phyloP scores from a whole-genome alignment of 2,329 filamentous ascomycete genomes.

The Trichoderma atrobrunneum region DNA sequence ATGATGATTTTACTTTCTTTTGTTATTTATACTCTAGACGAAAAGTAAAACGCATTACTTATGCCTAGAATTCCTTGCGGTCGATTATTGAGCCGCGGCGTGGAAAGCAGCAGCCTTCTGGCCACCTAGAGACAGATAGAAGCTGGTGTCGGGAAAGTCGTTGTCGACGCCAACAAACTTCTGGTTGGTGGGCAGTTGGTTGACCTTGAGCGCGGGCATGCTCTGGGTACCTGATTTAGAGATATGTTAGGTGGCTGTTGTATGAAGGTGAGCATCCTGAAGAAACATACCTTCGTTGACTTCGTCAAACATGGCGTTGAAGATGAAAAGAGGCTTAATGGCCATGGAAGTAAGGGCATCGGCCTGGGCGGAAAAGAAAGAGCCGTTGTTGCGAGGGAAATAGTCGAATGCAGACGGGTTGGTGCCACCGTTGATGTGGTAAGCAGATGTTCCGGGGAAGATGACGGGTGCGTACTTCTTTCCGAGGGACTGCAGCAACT shows the following conservation, averaged over 20 bases:
- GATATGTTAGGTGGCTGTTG: not conserved
- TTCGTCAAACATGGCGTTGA: conserved; percentile 19
- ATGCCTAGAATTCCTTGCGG: not conserved
- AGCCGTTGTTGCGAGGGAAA: conserved; percentile 13
- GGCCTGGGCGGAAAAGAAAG: conserved; percentile 1
- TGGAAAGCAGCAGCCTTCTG: conserved; percentile 15
- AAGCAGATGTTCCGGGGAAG: conserved; percentile 11
- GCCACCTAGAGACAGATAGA: conserved; percentile 1
- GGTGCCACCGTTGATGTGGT: conserved; percentile 10
- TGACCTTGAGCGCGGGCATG: conserved; percentile 8
- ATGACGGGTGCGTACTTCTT: conserved; percentile 15
- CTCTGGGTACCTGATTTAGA: conserved; percentile 1
- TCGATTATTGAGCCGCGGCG: not conserved
- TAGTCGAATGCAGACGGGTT: conserved; percentile 16
- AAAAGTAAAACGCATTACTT: not conserved
- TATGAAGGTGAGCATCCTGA: too few relatives aligned
- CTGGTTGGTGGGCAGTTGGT: conserved; percentile 13
- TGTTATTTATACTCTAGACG: not conserved
- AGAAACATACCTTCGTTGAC: conserved; percentile 5
- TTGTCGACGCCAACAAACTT: conserved; percentile 17
- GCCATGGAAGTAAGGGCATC: conserved; percentile 14
- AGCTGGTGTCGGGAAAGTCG: conserved; percentile 7
- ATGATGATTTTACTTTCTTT: not conserved
- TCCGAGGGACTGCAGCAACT: conserved; percentile 9
- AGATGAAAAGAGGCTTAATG: conserved; percentile 13